Evolutionary conservation across 2,329 filamentous ascomycete genomes (phyloP), one percentile per base, ranked within the genome.

Genomic region (Incumbomyces lentus): DNA sequence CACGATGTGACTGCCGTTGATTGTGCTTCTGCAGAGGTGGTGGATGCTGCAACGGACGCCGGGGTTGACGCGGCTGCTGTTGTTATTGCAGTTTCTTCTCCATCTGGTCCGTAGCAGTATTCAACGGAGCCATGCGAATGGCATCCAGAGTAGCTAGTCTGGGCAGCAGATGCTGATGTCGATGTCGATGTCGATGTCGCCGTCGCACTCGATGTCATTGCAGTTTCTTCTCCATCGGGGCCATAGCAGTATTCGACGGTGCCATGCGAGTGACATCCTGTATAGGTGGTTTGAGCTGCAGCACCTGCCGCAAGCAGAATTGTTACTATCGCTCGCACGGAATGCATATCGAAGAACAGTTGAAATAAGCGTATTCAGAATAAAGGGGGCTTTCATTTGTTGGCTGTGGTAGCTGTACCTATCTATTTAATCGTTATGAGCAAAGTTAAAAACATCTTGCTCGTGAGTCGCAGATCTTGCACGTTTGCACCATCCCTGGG

Each of bases 1-100:
- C 76, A 79, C 1, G 62, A 68, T 2, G 74, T 75, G 1, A 78
- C 62, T 1, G 72, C 71, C 1, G 73, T 71, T 8, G 64, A 60
- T 26, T 64, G 59, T 2, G 59, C 60, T 2, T 59, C 55, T 12
- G 50, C 40, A 6, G 64, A 62, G 3, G 61, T 51, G 2, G 53
- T 60, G 41, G 57, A 50, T 33, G 55, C 50, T 12, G 53, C 42
- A 12, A 57, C 48, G 5, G 50, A 36, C 14, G 51, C 50, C 3
- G 52, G 48, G 6, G 54, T 57, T 13, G 49, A 44, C 32, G 52
- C 49, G 12, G 47, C 17, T 19, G 53, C 48, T 40, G 52, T 41
- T 14, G 44, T 35, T 33, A 62, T 40, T 8, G 59, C 44, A 3
- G 57, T 55, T 44, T 59, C 58, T 38, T 60, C 47, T 12, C 59